Evolutionary conservation across 1,284 basidiomycete species (phyloP).

Genomic region (Moesziomyces sp.): DNA sequence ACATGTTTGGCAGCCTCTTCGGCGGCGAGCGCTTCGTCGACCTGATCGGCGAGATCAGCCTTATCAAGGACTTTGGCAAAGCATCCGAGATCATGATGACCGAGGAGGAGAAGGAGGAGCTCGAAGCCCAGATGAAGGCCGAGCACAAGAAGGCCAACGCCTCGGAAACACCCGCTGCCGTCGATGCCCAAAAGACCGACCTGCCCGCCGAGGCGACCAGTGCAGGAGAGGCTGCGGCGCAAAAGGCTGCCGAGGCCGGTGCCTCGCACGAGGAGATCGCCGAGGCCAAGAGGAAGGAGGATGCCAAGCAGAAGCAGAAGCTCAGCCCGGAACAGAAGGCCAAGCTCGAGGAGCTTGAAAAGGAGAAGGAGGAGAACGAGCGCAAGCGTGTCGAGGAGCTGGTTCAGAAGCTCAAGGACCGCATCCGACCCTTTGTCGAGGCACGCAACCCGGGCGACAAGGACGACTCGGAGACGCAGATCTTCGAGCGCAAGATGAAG

Average conservation of each 20-base stretch:
- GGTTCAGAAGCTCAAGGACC: slow-evolving; percentile 64
- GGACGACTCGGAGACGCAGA: slow-evolving; percentile 78
- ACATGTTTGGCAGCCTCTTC: slow-evolving; percentile 68
- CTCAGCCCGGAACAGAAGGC: slow-evolving; percentile 79
- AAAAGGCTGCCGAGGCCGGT: slow-evolving; percentile 63
- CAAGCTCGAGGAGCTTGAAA: slow-evolving; percentile 66
- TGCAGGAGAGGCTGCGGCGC: slow-evolving; percentile 43
- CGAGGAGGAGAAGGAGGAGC: slow-evolving; percentile 89
- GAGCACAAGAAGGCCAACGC: slow-evolving; percentile 52
- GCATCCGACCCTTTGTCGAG: slow-evolving; percentile 66
- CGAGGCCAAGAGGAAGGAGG: slow-evolving; percentile 70
- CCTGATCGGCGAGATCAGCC: slow-evolving; percentile 67
- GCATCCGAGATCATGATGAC: slow-evolving; percentile 72
- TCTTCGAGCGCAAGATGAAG: slow-evolving; percentile 78
- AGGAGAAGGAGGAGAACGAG: slow-evolving; percentile 66
- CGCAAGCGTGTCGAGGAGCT: slow-evolving; percentile 64
- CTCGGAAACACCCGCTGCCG: slow-evolving; percentile 24
- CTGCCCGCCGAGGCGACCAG: slow-evolving; percentile 31
- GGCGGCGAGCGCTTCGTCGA: slow-evolving; percentile 67
- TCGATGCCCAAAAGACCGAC: slow-evolving; percentile 33
- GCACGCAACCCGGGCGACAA: slow-evolving; percentile 86
- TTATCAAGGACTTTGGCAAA: slow-evolving; percentile 68
- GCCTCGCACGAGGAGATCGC: slow-evolving; percentile 45
- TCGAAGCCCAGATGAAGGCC: slow-evolving; percentile 77
- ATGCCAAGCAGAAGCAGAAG: slow-evolving; percentile 69